Conservation (phyloP, 1,284 basidiomycete species). For the Dichomitus squalens region DNA sequence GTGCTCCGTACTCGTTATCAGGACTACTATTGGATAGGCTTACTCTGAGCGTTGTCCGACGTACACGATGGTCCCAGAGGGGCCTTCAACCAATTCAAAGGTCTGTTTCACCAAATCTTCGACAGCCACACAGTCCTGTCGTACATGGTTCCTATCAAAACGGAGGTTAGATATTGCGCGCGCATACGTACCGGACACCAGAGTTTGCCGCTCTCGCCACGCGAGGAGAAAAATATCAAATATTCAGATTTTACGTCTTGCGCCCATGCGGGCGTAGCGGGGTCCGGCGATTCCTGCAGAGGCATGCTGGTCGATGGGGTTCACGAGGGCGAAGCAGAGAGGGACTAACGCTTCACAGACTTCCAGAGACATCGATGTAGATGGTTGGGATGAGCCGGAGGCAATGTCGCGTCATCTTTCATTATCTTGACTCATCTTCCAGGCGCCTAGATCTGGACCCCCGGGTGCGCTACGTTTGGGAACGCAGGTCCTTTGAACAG, state of each 20-base stretch:
- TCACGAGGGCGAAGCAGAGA: neutral
- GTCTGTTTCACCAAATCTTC: slow-evolving; percentile 59
- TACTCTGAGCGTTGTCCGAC: slow-evolving; percentile 73
- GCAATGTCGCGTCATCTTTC: neutral
- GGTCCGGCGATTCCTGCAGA: slow-evolving; percentile 35
- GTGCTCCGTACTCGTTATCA: slow-evolving; percentile 8
- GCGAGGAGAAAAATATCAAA: slow-evolving; percentile 68
- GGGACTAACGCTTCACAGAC: neutral
- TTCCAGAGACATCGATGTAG: neutral
- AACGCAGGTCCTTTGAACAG: too few relatives aligned
- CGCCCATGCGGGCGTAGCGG: slow-evolving; percentile 36
- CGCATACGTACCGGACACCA: slow-evolving; percentile 67
- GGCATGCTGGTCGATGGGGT: slow-evolving; percentile 30
- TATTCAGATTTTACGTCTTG: slow-evolving; percentile 48
- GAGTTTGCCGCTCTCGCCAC: slow-evolving; percentile 46
- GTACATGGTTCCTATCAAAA: slow-evolving; percentile 19
- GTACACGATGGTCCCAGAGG: slow-evolving; percentile 69
- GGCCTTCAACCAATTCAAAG: slow-evolving; percentile 56
- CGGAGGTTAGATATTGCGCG: slow-evolving; percentile 12
- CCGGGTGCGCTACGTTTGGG: too few relatives aligned
- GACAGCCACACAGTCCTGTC: slow-evolving; percentile 74
- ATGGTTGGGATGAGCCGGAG: neutral
- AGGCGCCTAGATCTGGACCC: neutral
- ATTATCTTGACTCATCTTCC: neutral
- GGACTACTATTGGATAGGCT: slow-evolving; percentile 32